Evolutionary conservation across 345 rosid species (phyloP).

Genomic region (rapeseed (Brassica napus)): DNA sequence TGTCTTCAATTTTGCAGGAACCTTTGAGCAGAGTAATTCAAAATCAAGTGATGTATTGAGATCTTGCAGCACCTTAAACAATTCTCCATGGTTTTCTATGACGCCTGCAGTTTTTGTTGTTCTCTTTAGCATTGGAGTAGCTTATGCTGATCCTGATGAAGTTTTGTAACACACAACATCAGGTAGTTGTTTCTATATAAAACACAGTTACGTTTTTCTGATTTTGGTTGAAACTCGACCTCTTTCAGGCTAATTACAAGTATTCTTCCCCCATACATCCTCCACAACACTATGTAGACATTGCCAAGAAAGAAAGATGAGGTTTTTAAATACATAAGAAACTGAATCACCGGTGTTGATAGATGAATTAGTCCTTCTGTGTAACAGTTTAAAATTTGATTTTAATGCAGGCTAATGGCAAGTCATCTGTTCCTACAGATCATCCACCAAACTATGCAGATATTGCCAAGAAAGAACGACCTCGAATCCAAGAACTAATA

Average conservation of each 20-base stretch:
- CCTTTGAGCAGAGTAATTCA: constrained; percentile 27
- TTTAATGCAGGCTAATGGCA: constrained; percentile 43
- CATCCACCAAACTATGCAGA: constrained; percentile 52
- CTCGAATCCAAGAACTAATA: constrained; percentile 62
- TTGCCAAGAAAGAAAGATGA: constrained; percentile 60
- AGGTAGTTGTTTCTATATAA: no score
- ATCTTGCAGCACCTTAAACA: constrained; percentile 27
- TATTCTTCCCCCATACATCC: constrained; percentile 51
- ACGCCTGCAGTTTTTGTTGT: constrained; percentile 55
- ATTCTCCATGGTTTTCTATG: constrained; percentile 20
- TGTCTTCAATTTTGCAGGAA: constrained; percentile 41
- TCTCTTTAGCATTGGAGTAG: constrained; percentile 59
- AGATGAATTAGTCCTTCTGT: background rate
- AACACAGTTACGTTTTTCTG: background rate
- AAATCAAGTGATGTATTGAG: constrained; percentile 24
- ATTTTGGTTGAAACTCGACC: constrained; percentile 5
- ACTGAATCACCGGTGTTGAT: background rate
- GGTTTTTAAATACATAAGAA: background rate
- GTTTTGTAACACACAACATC: constrained; percentile 35
- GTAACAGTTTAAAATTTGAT: constrained; percentile 3
- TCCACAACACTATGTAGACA: constrained; percentile 44
- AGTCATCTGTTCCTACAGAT: constrained; percentile 49
- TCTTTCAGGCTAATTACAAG: constrained; percentile 25
- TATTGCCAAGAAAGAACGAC: constrained; percentile 70
- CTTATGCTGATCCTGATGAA: constrained; percentile 74